These are phyloP conservation scores for Fusarium sp. DNA, from an alignment of 2,329 filamentous ascomycete genomes.

Conservation along the genomic window DNA sequence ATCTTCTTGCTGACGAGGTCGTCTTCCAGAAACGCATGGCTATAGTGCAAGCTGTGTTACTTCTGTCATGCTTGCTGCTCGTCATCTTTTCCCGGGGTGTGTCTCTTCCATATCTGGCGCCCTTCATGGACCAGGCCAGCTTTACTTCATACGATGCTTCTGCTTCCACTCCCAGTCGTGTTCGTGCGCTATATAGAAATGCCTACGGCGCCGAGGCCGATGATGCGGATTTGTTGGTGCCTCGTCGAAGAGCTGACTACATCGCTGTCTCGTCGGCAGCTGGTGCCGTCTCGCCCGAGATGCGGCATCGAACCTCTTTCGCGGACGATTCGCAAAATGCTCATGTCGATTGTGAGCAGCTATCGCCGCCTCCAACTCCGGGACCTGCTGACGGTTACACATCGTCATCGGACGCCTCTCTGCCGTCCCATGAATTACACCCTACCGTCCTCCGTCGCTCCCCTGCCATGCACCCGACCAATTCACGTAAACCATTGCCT, in stretches of 20 bases:
- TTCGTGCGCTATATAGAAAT: constrained; percentile 35
- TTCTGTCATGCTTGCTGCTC: constrained; percentile 88
- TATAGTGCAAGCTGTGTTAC: constrained; percentile 89
- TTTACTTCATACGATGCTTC: constrained; percentile 42
- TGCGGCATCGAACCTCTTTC: constrained; percentile 20
- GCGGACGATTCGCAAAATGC: constrained; percentile 25
- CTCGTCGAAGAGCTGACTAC: constrained; percentile 32
- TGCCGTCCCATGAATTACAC: constrained; percentile 29
- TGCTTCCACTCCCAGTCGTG: constrained; percentile 32
- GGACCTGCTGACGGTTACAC: constrained; percentile 32
- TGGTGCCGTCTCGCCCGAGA: not conserved
- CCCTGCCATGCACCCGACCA: constrained; percentile 41
- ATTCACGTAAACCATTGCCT: constrained; percentile 61
- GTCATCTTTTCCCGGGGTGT: constrained; percentile 82
- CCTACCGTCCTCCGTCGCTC: constrained; percentile 32
- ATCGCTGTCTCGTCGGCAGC: constrained; percentile 7
- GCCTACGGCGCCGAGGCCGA: constrained; percentile 25
- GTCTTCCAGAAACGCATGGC: constrained; percentile 91
- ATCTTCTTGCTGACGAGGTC: constrained; percentile 93
- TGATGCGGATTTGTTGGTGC: constrained; percentile 6
- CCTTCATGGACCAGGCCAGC: constrained; percentile 49
- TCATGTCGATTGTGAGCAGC: constrained; percentile 40
- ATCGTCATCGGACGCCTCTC: constrained; percentile 23
- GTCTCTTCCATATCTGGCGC: constrained; percentile 53
- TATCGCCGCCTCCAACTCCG: constrained; percentile 50